Evolutionary conservation across 352 stramenopile genomes (phyloP).

Genomic region (Nannochloropsis limnetica): DNA sequence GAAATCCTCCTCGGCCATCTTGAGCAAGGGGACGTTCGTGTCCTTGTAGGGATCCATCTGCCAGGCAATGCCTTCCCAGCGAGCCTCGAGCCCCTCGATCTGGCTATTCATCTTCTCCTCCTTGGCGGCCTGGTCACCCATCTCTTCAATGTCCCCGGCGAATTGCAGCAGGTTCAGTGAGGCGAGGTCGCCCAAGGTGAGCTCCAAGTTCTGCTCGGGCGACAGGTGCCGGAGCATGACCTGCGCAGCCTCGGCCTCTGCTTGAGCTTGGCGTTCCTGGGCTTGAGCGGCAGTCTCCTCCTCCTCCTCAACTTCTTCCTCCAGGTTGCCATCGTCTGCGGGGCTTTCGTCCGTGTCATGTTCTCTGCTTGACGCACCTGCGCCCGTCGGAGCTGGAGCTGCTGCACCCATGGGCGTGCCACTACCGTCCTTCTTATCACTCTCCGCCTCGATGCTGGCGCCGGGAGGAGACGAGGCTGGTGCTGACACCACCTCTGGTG

Average conservation of each 20-base stretch:
- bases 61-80: slow-evolving; percentile 82
- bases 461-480: not conserved
- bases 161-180: slow-evolving; percentile 84
- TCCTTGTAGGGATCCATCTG: slow-evolving; percentile 80
- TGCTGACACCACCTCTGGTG: not conserved
- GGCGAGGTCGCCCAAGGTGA: slow-evolving; percentile 75
- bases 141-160: slow-evolving; percentile 85
- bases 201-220: slow-evolving; percentile 78
- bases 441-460: not conserved
- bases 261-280: not conserved
- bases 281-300: not conserved
- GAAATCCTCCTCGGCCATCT: slow-evolving; percentile 82
- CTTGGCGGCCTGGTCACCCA: slow-evolving; percentile 88
- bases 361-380: not conserved
- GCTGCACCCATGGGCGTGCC: not conserved
- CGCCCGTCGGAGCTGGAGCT: not conserved
- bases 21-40: slow-evolving; percentile 55
- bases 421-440: not conserved
- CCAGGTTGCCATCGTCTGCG: not conserved
- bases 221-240: slow-evolving; percentile 48
- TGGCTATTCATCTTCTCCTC: slow-evolving; percentile 85
- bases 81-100: slow-evolving; percentile 74
- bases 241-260: not conserved
- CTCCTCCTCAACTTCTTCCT: not conserved
- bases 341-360: not conserved